Percentiles rank a stretch among this genome's conserved stretches.
Evolutionary conservation across 2,329 filamentous ascomycete genomes (phyloP).

Genomic region (Fusarium pseudograminearum): DNA sequence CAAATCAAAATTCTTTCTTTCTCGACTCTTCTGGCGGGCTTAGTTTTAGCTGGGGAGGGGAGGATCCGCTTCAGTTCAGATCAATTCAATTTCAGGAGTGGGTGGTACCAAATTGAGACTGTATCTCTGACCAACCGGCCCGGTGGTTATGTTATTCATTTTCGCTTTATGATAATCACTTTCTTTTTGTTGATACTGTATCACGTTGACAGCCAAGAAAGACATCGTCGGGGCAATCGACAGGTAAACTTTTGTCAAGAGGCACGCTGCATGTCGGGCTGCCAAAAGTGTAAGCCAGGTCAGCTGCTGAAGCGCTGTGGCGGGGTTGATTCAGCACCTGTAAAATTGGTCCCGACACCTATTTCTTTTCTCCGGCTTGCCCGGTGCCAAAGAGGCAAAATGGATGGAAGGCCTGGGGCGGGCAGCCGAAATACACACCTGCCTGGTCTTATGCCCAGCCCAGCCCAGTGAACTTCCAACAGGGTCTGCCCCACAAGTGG

Average conservation of each 20-base stretch:
- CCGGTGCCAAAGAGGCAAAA: constrained; percentile 20
- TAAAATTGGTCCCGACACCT: neutral
- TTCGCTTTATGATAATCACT: neutral
- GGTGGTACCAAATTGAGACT: constrained; percentile 36
- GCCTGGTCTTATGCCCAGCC: constrained; percentile 23
- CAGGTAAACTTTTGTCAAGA: neutral
- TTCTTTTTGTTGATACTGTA: constrained; percentile 12
- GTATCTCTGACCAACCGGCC: constrained; percentile 40
- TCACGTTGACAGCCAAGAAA: neutral
- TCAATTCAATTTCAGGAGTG: constrained; percentile 17
- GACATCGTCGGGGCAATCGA: neutral
- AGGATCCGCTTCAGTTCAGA: constrained; percentile 27
- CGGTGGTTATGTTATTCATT: constrained; percentile 27
- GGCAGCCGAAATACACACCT: constrained; percentile 29
- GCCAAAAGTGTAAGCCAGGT: constrained; percentile 6
- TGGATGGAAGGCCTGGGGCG: neutral
- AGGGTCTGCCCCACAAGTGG: constrained; percentile 36
- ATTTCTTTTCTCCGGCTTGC: constrained; percentile 11
- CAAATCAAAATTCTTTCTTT: constrained; percentile 35
- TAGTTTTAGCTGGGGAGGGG: constrained; percentile 32
- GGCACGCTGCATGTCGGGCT: neutral
- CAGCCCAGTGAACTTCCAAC: constrained; percentile 31
- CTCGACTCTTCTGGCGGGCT: constrained; percentile 48
- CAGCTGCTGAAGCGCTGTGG: constrained; percentile 12
- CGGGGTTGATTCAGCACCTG: constrained; percentile 2